These are phyloP conservation scores for Colletotrichum trifolii DNA, from an alignment of 2,329 filamentous ascomycete species.

Conservation along the genomic window DNA sequence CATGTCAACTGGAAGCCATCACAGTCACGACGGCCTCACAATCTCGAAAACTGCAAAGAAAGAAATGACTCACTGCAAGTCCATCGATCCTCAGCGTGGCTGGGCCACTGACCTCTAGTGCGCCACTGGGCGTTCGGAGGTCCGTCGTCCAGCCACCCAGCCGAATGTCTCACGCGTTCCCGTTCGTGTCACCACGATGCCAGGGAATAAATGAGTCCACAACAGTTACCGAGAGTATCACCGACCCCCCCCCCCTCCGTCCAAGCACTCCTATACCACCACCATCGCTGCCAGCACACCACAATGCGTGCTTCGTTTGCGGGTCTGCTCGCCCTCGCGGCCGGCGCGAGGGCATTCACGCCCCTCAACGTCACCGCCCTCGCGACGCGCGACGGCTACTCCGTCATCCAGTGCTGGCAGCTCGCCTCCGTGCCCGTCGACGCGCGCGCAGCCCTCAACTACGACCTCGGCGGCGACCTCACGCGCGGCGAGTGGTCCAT, in stretches of 20 bases:
- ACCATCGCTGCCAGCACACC: background rate
- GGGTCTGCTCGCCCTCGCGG: background rate
- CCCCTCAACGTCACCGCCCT: constrained; percentile 56
- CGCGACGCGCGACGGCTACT: constrained; percentile 48
- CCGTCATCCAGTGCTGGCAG: constrained; percentile 59
- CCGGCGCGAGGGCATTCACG: constrained; percentile 3
- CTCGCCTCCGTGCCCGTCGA: constrained; percentile 41
- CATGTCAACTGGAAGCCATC: no score
- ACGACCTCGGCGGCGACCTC: constrained; percentile 42
- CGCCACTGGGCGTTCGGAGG: no score
- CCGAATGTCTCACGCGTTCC: no score
- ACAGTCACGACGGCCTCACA: no score
- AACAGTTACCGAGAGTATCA: background rate
- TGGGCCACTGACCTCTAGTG: no score
- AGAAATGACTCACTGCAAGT: no score
- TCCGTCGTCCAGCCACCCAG: no score
- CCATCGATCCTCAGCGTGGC: no score
- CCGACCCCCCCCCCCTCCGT: no score
- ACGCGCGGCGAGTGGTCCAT: constrained; percentile 45
- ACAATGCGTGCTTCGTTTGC: background rate
- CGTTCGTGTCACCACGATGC: no score
- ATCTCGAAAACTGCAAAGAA: no score
- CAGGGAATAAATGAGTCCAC: fast-evolving
- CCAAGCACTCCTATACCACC: no score
- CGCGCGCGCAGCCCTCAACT: constrained; percentile 46